A percentile compares a stretch with the other conserved stretches of the same genome.
phyloP scores from a whole-genome alignment of 257 asterid genomes.

The Nyctanthes arbortristis region DNA sequence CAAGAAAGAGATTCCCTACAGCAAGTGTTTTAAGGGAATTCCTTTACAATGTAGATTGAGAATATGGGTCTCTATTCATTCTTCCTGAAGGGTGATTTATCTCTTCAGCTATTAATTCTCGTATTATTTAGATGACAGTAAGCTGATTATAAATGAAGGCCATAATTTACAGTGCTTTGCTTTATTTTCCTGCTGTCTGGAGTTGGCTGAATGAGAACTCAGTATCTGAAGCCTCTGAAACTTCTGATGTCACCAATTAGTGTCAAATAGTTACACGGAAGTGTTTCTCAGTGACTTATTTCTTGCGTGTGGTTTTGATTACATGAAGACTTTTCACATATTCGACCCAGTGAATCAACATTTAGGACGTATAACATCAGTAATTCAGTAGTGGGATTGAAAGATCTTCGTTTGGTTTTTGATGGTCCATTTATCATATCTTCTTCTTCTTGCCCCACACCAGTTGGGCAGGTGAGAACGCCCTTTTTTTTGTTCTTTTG shows the following conservation, averaged over 20 bases:
- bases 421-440: not conserved
- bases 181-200: not conserved
- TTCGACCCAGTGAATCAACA: not conserved
- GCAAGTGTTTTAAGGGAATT: not conserved
- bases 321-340: too few relatives aligned
- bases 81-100: not conserved
- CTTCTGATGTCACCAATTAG: too few relatives aligned
- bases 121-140: not conserved
- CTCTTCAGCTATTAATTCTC: not conserved
- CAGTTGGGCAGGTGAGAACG: too few relatives aligned
- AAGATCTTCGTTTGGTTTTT: not conserved
- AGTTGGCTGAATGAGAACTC: not conserved
- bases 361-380: not conserved
- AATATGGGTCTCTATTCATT: constrained; percentile 3
- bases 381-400: not conserved
- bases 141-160: not conserved
- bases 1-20: not conserved
- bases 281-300: too few relatives aligned
- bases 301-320: too few relatives aligned
- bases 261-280: too few relatives aligned
- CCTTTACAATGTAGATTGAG: not conserved
- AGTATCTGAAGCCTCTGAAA: not conserved
- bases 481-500: too few relatives aligned
- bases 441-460: too few relatives aligned
- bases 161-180: not conserved